Conservation (phyloP, 768 basidiomycete species). For the Dentipellis sp. region DNA sequence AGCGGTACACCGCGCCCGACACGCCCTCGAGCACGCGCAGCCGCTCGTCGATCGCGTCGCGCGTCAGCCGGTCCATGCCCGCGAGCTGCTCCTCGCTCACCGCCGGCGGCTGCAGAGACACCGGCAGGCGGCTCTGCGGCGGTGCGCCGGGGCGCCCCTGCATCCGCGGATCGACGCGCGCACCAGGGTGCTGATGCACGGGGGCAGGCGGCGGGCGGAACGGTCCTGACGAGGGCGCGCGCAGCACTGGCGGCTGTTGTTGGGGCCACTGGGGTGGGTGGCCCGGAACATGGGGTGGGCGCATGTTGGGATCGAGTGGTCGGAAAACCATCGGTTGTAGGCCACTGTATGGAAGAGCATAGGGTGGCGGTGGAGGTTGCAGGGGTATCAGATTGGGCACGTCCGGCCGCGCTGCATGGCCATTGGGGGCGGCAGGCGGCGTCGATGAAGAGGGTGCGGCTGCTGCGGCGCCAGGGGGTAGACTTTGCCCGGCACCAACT, state of each 20-base stretch:
- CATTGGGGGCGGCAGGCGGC: conserved; percentile 7
- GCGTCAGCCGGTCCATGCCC: conserved; percentile 54
- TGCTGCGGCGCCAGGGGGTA: neutral
- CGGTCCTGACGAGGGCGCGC: neutral
- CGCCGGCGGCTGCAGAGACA: conserved; percentile 30
- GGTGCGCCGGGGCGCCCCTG: neutral
- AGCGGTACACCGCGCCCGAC: conserved; percentile 59
- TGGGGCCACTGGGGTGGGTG: neutral
- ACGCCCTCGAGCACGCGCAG: conserved; percentile 72
- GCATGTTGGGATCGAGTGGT: neutral
- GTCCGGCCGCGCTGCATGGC: conserved; percentile 9
- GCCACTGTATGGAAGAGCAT: neutral
- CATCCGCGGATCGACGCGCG: neutral
- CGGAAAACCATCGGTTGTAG: too few relatives aligned
- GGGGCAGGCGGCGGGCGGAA: neutral
- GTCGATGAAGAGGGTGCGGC: conserved; percentile 1
- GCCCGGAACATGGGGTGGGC: neutral
- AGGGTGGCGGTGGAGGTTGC: neutral
- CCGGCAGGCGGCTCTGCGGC: conserved; percentile 14
- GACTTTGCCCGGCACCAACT: neutral
- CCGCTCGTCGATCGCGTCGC: conserved; percentile 81
- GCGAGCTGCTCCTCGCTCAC: conserved; percentile 56
- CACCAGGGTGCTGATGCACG: neutral
- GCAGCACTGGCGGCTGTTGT: neutral
- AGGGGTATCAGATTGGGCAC: conserved; percentile 29